A percentile compares a stretch with the other conserved stretches of the same genome.
phyloP scores from a whole-genome alignment of 23 red algal genomes.

The Cyanidium caldarium region DNA sequence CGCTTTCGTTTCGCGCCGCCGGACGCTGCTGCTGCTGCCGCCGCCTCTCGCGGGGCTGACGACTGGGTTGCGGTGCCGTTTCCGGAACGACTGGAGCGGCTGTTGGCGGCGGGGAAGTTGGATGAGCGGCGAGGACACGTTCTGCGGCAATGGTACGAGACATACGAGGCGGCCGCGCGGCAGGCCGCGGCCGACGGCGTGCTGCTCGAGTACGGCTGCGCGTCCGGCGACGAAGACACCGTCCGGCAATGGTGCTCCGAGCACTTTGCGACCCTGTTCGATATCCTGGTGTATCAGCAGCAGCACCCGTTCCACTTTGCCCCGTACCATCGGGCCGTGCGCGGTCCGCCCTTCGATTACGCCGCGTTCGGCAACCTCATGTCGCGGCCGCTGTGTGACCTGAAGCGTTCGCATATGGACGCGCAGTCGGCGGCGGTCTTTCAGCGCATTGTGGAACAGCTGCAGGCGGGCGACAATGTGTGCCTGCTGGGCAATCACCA shows the following conservation, averaged over 20 bases:
- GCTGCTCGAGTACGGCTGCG: not conserved
- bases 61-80: no score
- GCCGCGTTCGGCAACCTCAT: slow-evolving; percentile 76
- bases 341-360: slow-evolving; percentile 61
- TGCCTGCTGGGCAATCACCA: slow-evolving; percentile 91
- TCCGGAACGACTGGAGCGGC: not conserved
- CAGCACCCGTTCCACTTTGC: slow-evolving; percentile 27
- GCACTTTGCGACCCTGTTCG: slow-evolving; percentile 74
- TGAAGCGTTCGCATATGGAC: slow-evolving; percentile 8
- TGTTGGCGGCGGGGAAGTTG: not conserved
- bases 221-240: not conserved
- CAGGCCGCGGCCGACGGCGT: not conserved
- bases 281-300: slow-evolving; percentile 29
- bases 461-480: slow-evolving; percentile 63
- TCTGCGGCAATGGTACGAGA: not conserved
- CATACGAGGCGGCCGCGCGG: not conserved
- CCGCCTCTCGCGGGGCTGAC: no score
- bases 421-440: slow-evolving; percentile 18
- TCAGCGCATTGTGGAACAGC: slow-evolving; percentile 16
- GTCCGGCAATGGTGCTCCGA: not conserved
- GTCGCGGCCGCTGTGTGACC: slow-evolving; percentile 39
- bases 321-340: slow-evolving; percentile 50
- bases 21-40: no score
- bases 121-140: not conserved
- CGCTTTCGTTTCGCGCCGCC: no score